Conservation (phyloP, 2,329 filamentous ascomycete genomes). For the Colletotrichum melonis region DNA sequence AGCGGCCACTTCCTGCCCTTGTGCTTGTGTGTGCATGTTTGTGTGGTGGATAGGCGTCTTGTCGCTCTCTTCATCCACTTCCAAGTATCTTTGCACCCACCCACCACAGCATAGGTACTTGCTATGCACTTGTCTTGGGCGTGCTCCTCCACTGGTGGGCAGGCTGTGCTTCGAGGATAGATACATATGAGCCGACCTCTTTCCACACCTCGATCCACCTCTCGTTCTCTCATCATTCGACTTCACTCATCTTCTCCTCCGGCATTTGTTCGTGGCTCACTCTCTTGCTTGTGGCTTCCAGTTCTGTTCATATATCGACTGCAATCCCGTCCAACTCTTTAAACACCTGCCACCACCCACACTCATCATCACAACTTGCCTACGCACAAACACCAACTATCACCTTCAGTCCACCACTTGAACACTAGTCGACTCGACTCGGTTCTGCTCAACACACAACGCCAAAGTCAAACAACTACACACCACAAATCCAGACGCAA, state of each 20-base stretch:
- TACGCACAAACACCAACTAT: neutral
- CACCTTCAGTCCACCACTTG: neutral
- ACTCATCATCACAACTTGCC: neutral
- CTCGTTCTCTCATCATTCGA: slow-evolving; percentile 34
- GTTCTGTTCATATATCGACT: slow-evolving; percentile 30
- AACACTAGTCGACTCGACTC: slow-evolving; percentile 7
- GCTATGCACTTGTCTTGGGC: slow-evolving; percentile 18
- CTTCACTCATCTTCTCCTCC: slow-evolving; percentile 34
- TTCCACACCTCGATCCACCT: slow-evolving; percentile 35
- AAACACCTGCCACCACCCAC: neutral
- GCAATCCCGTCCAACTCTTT: slow-evolving; percentile 19
- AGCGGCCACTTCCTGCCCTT: slow-evolving; percentile 31
- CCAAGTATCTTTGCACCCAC: slow-evolving; percentile 10
- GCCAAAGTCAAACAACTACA: neutral
- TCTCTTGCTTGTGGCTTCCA: slow-evolving; percentile 26
- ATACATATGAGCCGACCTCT: slow-evolving; percentile 39
- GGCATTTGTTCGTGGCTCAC: slow-evolving; percentile 23
- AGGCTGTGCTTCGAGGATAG: slow-evolving; percentile 37
- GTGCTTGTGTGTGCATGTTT: slow-evolving; percentile 26
- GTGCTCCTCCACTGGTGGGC: slow-evolving; percentile 30
- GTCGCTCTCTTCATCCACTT: slow-evolving; percentile 5
- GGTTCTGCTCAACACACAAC: neutral
- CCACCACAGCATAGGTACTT: slow-evolving; percentile 8
- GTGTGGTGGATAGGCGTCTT: slow-evolving; percentile 13
- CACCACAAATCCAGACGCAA: slow-evolving; percentile 5